These are phyloP conservation scores for Suhomyces atakaporum DNA, from an alignment of 1,139 yeast species.

Conservation along the genomic window DNA sequence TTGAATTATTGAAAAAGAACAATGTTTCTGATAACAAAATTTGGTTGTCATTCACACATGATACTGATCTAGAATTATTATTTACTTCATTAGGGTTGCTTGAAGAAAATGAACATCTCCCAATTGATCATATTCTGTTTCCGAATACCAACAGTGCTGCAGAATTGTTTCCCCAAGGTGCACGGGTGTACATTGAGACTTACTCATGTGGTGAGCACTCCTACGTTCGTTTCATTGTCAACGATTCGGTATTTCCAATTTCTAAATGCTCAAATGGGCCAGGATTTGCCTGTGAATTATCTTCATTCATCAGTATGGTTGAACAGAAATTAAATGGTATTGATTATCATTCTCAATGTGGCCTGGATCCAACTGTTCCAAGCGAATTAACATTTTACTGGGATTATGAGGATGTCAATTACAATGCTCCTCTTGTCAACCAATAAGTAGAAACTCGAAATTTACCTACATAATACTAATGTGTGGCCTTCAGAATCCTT, in stretches of 20 bases:
- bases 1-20: conserved; percentile 30
- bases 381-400: conserved; percentile 15
- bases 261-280: conserved; percentile 55
- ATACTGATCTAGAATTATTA: conserved; percentile 54
- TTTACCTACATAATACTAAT: too few species aligned
- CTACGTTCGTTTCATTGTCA: conserved; percentile 52
- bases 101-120: conserved; percentile 32
- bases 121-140: conserved; percentile 36
- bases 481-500: too few species aligned
- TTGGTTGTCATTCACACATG: conserved; percentile 58
- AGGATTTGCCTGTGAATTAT: conserved; percentile 55
- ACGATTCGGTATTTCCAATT: conserved; percentile 60
- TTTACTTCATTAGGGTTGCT: conserved; percentile 55
- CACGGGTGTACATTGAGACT: conserved; percentile 51
- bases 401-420: conserved; percentile 15
- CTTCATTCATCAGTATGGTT: conserved; percentile 39
- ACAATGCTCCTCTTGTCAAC: conserved; percentile 9
- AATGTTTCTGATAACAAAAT: conserved; percentile 31
- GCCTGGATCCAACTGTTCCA: conserved; percentile 14
- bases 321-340: conserved; percentile 29
- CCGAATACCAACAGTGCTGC: conserved; percentile 47
- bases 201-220: conserved; percentile 38
- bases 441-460: conserved; percentile 1
- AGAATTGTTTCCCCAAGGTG: conserved; percentile 59
- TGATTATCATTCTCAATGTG: conserved; percentile 33